phyloP scores from a whole-genome alignment of 345 rosid genomes.

The Syzygium aromaticum region DNA sequence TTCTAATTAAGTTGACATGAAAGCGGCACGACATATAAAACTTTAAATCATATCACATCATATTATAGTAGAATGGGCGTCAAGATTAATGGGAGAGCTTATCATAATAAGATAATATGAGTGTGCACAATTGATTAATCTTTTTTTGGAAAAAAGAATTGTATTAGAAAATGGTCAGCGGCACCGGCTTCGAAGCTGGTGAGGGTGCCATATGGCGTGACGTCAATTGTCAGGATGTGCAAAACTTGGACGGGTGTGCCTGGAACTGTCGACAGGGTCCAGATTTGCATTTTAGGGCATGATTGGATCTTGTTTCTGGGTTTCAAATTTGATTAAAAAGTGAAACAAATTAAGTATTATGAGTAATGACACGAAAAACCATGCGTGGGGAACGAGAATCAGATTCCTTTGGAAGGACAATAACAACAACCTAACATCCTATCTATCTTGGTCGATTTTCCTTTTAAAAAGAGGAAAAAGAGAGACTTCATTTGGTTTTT shows the following conservation, averaged over 20 bases:
- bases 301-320: neutral
- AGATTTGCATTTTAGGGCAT: constrained; percentile 4
- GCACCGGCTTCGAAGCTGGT: constrained; percentile 6
- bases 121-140: neutral
- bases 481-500: neutral
- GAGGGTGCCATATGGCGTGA: constrained; percentile 34
- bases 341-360: too few species aligned
- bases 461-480: neutral
- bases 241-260: constrained; percentile 4
- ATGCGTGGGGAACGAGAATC: constrained; percentile 4
- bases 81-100: neutral
- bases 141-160: neutral
- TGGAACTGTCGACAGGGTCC: constrained; percentile 18
- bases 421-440: neutral
- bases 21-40: neutral
- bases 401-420: constrained; percentile 18
- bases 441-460: neutral
- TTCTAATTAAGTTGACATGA: neutral
- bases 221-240: constrained; percentile 1
- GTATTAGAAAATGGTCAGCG: constrained; percentile 3
- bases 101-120: neutral
- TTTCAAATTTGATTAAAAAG: neutral
- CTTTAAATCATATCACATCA: neutral
- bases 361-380: neutral
- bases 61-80: neutral